Conservation (phyloP, 257 asterid genomes). For the Solanum peruvianum region DNA sequence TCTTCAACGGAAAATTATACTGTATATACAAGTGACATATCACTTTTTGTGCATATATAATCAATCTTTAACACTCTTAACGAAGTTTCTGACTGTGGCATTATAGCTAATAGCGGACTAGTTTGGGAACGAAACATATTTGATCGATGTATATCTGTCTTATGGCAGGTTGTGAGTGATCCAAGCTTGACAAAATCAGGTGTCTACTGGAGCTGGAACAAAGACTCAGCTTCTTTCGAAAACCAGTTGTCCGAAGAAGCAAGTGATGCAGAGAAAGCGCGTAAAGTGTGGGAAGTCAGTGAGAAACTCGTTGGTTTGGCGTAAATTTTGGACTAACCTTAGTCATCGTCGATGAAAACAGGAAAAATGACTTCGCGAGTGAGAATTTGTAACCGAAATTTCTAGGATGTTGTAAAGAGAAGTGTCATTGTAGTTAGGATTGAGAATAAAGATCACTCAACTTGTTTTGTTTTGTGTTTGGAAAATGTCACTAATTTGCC, state of each 20-base stretch:
- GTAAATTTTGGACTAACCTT: slow-evolving; percentile 1
- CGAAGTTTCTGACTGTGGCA: background rate
- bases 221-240: slow-evolving; percentile 79
- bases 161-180: slow-evolving; percentile 70
- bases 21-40: background rate
- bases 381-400: background rate
- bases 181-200: slow-evolving; percentile 95
- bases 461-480: background rate
- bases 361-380: background rate
- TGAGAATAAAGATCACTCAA: background rate
- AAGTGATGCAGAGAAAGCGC: slow-evolving; percentile 68
- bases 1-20: background rate
- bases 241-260: slow-evolving; percentile 86
- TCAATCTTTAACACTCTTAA: background rate
- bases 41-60: background rate
- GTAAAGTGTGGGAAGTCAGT: slow-evolving; percentile 82
- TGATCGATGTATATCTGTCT: background rate
- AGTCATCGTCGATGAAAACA: background rate
- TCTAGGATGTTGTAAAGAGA: background rate
- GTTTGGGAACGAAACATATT: background rate
- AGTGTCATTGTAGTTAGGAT: background rate
- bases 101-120: background rate
- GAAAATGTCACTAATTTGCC: background rate
- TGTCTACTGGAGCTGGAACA: slow-evolving; percentile 99
- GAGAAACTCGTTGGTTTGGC: slow-evolving; percentile 81